Base-by-base conservation (phyloP, 1,284 basidiomycete species). In the Coniophora puteana region DNA sequence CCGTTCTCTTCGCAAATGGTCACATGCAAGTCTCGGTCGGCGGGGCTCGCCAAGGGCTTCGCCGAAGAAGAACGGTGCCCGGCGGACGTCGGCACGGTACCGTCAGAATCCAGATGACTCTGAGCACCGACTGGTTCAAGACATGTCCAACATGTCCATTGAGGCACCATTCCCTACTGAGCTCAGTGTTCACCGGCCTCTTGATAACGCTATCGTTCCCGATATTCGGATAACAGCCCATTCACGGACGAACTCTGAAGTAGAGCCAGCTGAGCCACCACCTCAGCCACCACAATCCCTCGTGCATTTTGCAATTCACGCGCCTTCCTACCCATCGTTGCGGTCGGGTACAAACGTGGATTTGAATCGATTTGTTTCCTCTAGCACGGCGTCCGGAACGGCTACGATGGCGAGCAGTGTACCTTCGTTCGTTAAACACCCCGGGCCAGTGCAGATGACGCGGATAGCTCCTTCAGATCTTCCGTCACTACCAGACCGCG, bases 281-380 rank as follows among this genome's bases (percentile, higher is more conserved):
- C 41, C 44, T 2, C 46, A 41, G 28, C 48, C 45, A 4, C 45
- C 39, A 3, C 17, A 50, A 13, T 39, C 50, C 20, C 50, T 59
- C 8, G 49, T 52, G n/a, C 51, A 54, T 14, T 40, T 48, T 16
- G 45, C 46, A 8, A 52, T 51, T 23, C 50, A 50, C 36, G 46
- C 54, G 5, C 69, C 67, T 21, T 65, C 68, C 23, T 71, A 77
- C 54, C 74, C 75, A 39, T 74, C 79, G 38, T 47, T 78, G 36
- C 74, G 73, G 24, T 54, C 69, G 37, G 66, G 69, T 3, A 65
- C 71, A 14, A 76, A 74, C 48, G 84, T 86, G 23, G 89, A 92
- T 60, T 68, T 93, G 38, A 89, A 86, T 53, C 83, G 91, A 23
- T 90, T 88, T 55, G 89, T 93, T 11, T 93, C 90, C 4, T 83